A percentile compares a stretch with the other conserved stretches of the same genome.
These are phyloP conservation scores for Apophysomyces ossiformis DNA, from an alignment of 371 early-diverging fungal genomes.

Conservation along the genomic window DNA sequence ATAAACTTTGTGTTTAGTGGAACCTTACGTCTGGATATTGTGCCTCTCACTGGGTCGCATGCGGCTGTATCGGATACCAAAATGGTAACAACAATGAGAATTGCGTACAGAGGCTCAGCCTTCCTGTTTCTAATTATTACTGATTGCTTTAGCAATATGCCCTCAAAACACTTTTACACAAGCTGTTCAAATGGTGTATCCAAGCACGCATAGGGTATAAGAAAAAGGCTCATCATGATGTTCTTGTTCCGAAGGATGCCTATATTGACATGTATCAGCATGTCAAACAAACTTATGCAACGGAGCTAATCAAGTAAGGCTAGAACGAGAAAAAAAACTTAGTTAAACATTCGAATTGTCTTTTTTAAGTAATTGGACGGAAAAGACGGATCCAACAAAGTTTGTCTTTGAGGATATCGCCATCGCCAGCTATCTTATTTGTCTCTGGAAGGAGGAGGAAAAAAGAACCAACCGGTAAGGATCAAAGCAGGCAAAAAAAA, in stretches of 20 bases:
- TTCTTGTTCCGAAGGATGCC: slow-evolving; percentile 69
- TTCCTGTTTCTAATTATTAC: slow-evolving; percentile 12
- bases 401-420: slow-evolving; percentile 89
- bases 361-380: slow-evolving; percentile 63
- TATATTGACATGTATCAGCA: slow-evolving; percentile 65
- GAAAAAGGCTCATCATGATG: slow-evolving; percentile 74
- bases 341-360: slow-evolving; percentile 5
- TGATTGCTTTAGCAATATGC: slow-evolving; percentile 59
- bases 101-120: not conserved
- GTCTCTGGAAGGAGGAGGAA: slow-evolving; percentile 71
- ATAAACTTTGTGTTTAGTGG: slow-evolving; percentile 17
- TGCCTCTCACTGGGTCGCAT: slow-evolving; percentile 24
- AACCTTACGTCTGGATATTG: slow-evolving; percentile 34
- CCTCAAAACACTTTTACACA: slow-evolving; percentile 66
- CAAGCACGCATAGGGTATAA: slow-evolving; percentile 75
- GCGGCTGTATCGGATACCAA: slow-evolving; percentile 37
- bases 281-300: slow-evolving; percentile 72
- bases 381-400: slow-evolving; percentile 83
- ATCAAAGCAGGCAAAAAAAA: not conserved
- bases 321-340: not conserved
- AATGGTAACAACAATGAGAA: slow-evolving; percentile 47
- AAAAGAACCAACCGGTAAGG: slow-evolving; percentile 14
- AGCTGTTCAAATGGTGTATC: slow-evolving; percentile 80
- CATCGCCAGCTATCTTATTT: slow-evolving; percentile 81
- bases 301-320: slow-evolving; percentile 47